These are phyloP conservation scores for Camellia japonica DNA, from an alignment of 148 eudicot genomes.

Conservation along the genomic window DNA sequence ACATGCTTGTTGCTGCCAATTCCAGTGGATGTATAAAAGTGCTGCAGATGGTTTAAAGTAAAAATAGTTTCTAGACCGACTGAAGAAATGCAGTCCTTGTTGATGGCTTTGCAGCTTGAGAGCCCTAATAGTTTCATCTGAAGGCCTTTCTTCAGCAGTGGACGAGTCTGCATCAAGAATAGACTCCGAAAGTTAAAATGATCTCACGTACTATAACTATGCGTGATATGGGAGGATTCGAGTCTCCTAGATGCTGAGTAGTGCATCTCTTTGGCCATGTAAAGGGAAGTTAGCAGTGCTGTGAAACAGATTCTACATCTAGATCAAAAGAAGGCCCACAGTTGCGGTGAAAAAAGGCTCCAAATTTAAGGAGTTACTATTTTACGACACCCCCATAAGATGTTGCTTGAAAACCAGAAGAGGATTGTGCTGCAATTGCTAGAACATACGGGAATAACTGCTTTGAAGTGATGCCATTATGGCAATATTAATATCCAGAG, in stretches of 20 bases:
- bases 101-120: not conserved
- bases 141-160: not conserved
- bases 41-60: constrained; percentile 65
- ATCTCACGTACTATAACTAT: not conserved
- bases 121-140: not conserved
- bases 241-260: too few relatives aligned
- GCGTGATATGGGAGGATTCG: too few relatives aligned
- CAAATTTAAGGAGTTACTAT: too few relatives aligned
- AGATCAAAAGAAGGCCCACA: too few relatives aligned
- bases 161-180: not conserved
- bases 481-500: not conserved
- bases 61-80: not conserved
- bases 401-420: too few relatives aligned
- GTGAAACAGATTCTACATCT: too few relatives aligned
- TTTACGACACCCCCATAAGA: too few relatives aligned
- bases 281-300: too few relatives aligned
- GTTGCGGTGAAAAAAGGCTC: too few relatives aligned
- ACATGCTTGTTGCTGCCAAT: constrained; percentile 83
- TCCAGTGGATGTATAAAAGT: constrained; percentile 89
- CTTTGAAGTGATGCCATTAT: not conserved
- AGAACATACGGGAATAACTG: too few relatives aligned
- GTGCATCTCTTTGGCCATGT: too few relatives aligned
- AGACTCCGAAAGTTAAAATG: not conserved
- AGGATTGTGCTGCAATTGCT: too few relatives aligned
- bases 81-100: not conserved